Evolutionary conservation across 805 yeast species (phyloP), one percentile per base, ranked within the genome.

Genomic region (Nematodospora valgi): DNA sequence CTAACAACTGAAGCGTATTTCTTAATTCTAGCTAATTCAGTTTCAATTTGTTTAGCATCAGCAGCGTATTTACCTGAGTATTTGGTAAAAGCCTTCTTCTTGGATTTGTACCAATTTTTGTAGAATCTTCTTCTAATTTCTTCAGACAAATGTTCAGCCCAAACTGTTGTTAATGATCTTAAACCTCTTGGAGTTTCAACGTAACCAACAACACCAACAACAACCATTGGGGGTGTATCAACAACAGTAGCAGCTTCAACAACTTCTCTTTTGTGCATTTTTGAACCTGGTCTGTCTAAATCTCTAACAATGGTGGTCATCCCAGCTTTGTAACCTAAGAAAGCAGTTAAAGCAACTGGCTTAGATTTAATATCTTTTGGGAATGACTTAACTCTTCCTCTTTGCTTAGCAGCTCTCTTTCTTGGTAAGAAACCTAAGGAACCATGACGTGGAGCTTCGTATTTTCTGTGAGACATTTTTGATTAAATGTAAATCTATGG

Each of bases 361-460:
- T 91, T 91, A 54, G 95, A 70, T 78, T 85, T 82, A 73, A 86
- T 95, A 73, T 91, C 98, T 81, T 83, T 88, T 70, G 99, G 98
- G 95, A 91, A 93, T 48, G 99, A 78, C 87, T 88, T 91, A 68
- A 89, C 93, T 80, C 86, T 89, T 76, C 96, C 98, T 81, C 95
- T 86, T 78, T 87, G 93, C 69, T 84, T 78, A 73, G 94, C 82
- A 68, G 98, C 88, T 82, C 98, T 88, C 96, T 93, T 93, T 82
- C 96, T 88, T 84, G 99, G 98, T 63, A 84, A 80, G 96, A 88
- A 93, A 68, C 98, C 98, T 72, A 93, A 80, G 73, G 95, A 91
- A 76, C 99, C 99, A 89, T 93, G 98, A 81, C 99, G 88, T 81
- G 99, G 99, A 62, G 93, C 95, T 86, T 93, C 98, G 93, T 68